Evolutionary conservation across 305 asterid genomes (phyloP).

Genomic region (Solanum hybrid): DNA sequence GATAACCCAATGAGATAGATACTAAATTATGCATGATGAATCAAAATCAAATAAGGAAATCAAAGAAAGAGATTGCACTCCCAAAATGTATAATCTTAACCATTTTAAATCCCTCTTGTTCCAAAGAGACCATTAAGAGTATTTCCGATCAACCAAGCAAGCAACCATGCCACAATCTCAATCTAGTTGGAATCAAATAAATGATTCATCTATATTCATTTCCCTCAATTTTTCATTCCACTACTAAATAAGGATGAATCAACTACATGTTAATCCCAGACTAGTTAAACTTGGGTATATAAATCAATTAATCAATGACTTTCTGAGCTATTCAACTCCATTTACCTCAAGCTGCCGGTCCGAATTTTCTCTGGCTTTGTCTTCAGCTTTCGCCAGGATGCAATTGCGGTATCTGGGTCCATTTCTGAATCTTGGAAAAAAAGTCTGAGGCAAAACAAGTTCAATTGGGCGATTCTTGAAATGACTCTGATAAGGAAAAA

Average conservation of each 20-base stretch:
- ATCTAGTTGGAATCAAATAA: background rate
- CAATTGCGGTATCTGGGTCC: constrained; percentile 2
- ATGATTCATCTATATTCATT: too few relatives aligned
- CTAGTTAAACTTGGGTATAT: background rate
- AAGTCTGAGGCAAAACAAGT: background rate
- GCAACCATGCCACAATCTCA: background rate
- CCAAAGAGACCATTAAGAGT: background rate
- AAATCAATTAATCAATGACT: background rate
- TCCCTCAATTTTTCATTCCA: background rate
- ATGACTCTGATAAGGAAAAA: background rate
- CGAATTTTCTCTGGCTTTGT: background rate
- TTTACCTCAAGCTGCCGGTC: background rate
- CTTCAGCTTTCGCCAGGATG: constrained; percentile 1
- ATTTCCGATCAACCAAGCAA: background rate
- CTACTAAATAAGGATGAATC: background rate
- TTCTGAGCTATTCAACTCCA: background rate
- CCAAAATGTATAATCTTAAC: background rate
- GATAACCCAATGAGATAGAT: background rate
- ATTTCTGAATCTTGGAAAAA: background rate
- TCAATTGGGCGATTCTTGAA: background rate
- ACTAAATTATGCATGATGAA: background rate
- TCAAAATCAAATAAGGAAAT: background rate
- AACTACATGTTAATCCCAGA: background rate
- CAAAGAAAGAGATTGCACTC: background rate
- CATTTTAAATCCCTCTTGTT: background rate